phyloP scores from a whole-genome alignment of 331 rosid species.

The Rhamnella rubrinervis region DNA sequence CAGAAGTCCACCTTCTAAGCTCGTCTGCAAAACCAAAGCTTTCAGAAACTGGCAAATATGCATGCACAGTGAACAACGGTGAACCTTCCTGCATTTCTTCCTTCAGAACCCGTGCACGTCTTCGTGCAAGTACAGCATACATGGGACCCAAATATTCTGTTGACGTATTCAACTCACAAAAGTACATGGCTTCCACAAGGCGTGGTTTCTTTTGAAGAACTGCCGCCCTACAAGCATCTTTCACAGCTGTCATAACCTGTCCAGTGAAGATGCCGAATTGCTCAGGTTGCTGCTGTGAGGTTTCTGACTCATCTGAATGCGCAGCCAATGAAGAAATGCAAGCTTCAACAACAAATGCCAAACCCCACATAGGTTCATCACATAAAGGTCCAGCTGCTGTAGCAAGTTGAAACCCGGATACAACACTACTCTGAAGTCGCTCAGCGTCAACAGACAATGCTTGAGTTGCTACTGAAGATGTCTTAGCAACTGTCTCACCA shows the following conservation, averaged over 20 bases:
- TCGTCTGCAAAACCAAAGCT: constrained; percentile 88
- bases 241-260: constrained; percentile 74
- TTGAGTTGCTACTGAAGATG: constrained; percentile 41
- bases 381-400: constrained; percentile 88
- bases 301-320: constrained; percentile 50
- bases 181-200: constrained; percentile 88
- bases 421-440: constrained; percentile 64
- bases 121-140: constrained; percentile 79
- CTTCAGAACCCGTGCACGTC: constrained; percentile 67
- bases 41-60: constrained; percentile 76
- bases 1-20: constrained; percentile 74
- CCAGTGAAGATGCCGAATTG: constrained; percentile 74
- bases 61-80: constrained; percentile 81
- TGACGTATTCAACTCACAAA: constrained; percentile 68
- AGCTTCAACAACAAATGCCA: constrained; percentile 74
- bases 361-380: constrained; percentile 87
- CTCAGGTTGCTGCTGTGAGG: constrained; percentile 49
- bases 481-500: constrained; percentile 20
- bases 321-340: constrained; percentile 40
- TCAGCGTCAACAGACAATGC: constrained; percentile 49
- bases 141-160: constrained; percentile 69
- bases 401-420: constrained; percentile 77
- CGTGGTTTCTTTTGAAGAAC: constrained; percentile 75
- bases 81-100: constrained; percentile 96
- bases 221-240: constrained; percentile 79